phyloP scores from a whole-genome alignment of 2,329 filamentous ascomycete genomes.

The Botryotinia convoluta region DNA sequence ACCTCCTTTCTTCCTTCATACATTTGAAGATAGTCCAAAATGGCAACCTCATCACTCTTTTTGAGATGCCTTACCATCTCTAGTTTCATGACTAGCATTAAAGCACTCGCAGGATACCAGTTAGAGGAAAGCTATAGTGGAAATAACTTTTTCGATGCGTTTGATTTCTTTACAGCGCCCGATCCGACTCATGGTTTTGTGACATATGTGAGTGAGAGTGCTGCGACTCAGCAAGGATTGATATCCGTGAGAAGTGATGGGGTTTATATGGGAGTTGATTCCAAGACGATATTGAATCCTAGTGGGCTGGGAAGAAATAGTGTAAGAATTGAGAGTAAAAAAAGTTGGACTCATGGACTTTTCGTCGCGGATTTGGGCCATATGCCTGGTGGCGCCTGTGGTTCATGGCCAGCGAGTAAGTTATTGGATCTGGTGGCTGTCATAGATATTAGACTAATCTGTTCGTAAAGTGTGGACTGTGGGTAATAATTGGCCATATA shows the following conservation, averaged over 20 bases:
- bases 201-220: slow-evolving; percentile 4
- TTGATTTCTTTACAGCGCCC: slow-evolving; percentile 8
- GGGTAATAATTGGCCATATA: slow-evolving; percentile 22
- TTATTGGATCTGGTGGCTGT: slow-evolving; percentile 62
- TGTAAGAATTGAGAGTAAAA: slow-evolving; percentile 63
- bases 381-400: slow-evolving; percentile 68
- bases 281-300: slow-evolving; percentile 48
- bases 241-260: slow-evolving; percentile 40
- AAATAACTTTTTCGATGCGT: neutral
- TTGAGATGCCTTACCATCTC: slow-evolving; percentile 16
- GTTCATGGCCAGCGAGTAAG: slow-evolving; percentile 63
- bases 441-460: neutral
- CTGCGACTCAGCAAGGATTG: slow-evolving; percentile 13
- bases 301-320: slow-evolving; percentile 45
- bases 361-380: slow-evolving; percentile 66
- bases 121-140: neutral
- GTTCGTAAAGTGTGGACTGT: slow-evolving; percentile 6
- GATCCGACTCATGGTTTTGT: slow-evolving; percentile 30
- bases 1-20: neutral
- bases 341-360: slow-evolving; percentile 60
- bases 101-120: neutral
- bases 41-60: slow-evolving; percentile 16
- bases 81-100: neutral
- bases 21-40: neutral
- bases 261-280: slow-evolving; percentile 67